Conservation (phyloP, 2,329 filamentous ascomycete species). For the Chaetomiaceae sp. region DNA sequence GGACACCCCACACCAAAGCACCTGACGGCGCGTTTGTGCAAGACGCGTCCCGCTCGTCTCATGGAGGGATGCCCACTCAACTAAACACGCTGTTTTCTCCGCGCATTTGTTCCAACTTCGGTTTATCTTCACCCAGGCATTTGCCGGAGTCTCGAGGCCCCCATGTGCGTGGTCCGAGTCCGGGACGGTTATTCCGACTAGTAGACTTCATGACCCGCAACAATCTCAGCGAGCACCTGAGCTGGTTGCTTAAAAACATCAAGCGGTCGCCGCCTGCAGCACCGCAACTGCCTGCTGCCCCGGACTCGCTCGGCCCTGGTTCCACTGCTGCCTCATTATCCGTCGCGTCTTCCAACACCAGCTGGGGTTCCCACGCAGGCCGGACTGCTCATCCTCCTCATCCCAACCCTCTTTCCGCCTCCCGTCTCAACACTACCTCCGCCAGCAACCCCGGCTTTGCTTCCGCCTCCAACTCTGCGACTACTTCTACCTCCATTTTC, state of each 20-base stretch:
- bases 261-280: conserved; percentile 37
- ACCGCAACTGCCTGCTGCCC: conserved; percentile 35
- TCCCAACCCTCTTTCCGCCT: background rate
- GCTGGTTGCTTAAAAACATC: conserved; percentile 52
- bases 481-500: background rate
- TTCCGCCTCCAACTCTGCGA: background rate
- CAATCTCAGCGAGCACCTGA: conserved; percentile 54
- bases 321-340: background rate
- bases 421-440: no score
- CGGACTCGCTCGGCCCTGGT: conserved; percentile 20
- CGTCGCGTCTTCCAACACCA: conserved; percentile 7
- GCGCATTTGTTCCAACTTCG: background rate
- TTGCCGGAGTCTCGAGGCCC: conserved; percentile 7
- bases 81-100: conserved; percentile 12
- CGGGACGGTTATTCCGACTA: conserved; percentile 36
- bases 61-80: conserved; percentile 13
- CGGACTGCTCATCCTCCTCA: background rate
- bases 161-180: conserved; percentile 25
- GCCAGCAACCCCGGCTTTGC: background rate
- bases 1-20: background rate
- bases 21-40: conserved; percentile 22
- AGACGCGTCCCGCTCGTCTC: conserved; percentile 17
- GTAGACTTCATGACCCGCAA: conserved; percentile 59
- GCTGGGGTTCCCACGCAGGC: background rate
- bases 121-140: background rate